Percentiles rank a stretch among this genome's conserved stretches.
phyloP scores from a whole-genome alignment of 495 filamentous ascomycete genomes.

The Geoglossum glabrum region DNA sequence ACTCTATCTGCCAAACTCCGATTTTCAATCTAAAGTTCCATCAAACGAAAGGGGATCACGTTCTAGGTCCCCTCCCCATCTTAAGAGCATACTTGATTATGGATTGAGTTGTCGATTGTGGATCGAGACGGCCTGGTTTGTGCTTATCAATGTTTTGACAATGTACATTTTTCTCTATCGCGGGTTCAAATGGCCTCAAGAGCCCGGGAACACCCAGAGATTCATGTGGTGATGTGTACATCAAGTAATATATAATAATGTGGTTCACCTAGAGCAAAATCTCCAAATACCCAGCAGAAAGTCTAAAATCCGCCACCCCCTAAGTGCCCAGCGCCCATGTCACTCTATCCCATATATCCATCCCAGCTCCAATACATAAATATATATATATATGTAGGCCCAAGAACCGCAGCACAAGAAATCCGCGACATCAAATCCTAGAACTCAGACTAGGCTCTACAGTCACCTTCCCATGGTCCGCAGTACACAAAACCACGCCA shows the following conservation, averaged over 20 bases:
- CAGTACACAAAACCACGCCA: background rate
- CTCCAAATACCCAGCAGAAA: too few species aligned
- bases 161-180: conserved; percentile 6
- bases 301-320: too few species aligned
- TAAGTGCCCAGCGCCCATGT: too few species aligned
- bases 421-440: background rate
- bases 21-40: background rate
- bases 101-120: background rate
- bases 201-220: conserved; percentile 7
- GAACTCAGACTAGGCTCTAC: background rate
- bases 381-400: too few species aligned
- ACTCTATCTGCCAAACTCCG: conserved; percentile 33
- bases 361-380: too few species aligned
- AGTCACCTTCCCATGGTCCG: background rate
- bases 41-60: background rate
- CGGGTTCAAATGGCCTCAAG: conserved; percentile 7
- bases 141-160: conserved; percentile 6
- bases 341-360: too few species aligned
- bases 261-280: too few species aligned
- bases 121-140: conserved; percentile 8
- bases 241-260: background rate
- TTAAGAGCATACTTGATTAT: background rate
- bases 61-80: background rate
- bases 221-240: conserved; percentile 9
- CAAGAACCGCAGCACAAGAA: too few species aligned